phyloP scores from a whole-genome alignment of 2,329 filamentous ascomycete genomes.

The Neofusicoccum kwambonambiense region DNA sequence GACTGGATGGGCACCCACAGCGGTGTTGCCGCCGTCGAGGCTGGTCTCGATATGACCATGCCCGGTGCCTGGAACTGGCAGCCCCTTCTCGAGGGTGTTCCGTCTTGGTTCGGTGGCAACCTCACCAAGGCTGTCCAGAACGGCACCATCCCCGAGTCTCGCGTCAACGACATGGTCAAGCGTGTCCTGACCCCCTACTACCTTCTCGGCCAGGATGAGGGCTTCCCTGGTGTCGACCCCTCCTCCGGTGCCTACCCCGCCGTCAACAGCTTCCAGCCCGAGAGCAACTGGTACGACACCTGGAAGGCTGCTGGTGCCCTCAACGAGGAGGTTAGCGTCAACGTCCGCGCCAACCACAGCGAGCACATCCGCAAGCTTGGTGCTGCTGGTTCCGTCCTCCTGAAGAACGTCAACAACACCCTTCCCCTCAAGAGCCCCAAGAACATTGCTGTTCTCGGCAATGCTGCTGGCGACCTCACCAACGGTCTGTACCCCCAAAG shows the following conservation, averaged over 20 bases:
- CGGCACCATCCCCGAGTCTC: slow-evolving; percentile 38
- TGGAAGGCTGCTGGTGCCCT: slow-evolving; percentile 21
- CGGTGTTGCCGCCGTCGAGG: slow-evolving; percentile 28
- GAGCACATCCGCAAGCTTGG: slow-evolving; percentile 41
- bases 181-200: slow-evolving; percentile 50
- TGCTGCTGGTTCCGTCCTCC: slow-evolving; percentile 41
- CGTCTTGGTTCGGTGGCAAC: slow-evolving; percentile 26
- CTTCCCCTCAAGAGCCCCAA: slow-evolving; percentile 55
- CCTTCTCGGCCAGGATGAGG: slow-evolving; percentile 42
- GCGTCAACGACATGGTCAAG: slow-evolving; percentile 48
- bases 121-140: slow-evolving; percentile 41
- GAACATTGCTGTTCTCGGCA: slow-evolving; percentile 51
- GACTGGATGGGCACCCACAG: slow-evolving; percentile 30
- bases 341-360: slow-evolving; percentile 36
- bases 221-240: slow-evolving; percentile 40
- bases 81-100: slow-evolving; percentile 52
- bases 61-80: slow-evolving; percentile 23
- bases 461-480: slow-evolving; percentile 49
- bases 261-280: slow-evolving; percentile 3
- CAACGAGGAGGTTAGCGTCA: slow-evolving; percentile 9
- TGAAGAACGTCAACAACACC: slow-evolving; percentile 51
- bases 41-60: slow-evolving; percentile 26
- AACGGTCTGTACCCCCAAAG: slow-evolving; percentile 44
- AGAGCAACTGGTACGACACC: slow-evolving; percentile 21
- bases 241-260: slow-evolving; percentile 13